Evolutionary conservation across 495 filamentous ascomycete species (phyloP).

Genomic region (Penicillium atrosanguineum): DNA sequence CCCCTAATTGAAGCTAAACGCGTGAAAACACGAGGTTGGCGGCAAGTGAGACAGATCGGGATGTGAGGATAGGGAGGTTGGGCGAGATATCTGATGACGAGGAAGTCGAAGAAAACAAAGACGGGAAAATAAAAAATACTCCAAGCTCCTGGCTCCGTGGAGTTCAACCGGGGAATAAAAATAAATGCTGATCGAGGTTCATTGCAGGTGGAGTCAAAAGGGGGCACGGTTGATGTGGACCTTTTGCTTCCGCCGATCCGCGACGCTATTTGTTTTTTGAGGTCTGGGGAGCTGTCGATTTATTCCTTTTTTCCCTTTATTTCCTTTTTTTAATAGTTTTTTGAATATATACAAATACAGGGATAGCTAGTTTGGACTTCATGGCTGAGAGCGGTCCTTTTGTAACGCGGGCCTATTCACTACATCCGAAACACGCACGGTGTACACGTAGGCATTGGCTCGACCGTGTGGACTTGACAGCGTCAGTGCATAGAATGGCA

Average conservation of each 20-base stretch:
- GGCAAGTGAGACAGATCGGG: slow-evolving; percentile 3
- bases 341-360: not conserved
- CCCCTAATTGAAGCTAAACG: not conserved
- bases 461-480: not conserved
- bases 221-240: slow-evolving; percentile 17
- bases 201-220: slow-evolving; percentile 18
- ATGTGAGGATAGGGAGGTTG: not conserved
- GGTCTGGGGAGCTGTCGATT: slow-evolving; percentile 4
- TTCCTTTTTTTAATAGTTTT: not conserved
- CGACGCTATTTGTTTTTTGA: slow-evolving; percentile 11
- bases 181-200: slow-evolving; percentile 13
- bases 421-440: not conserved
- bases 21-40: slow-evolving; percentile 7
- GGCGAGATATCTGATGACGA: not conserved
- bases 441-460: not conserved
- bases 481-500: not conserved
- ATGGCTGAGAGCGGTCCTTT: not conserved
- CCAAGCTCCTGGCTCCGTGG: not conserved
- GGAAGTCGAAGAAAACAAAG: not conserved
- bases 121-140: not conserved
- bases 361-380: not conserved
- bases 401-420: not conserved
- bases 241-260: slow-evolving; percentile 13
- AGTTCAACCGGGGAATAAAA: slow-evolving; percentile 2
- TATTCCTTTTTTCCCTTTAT: not conserved